A percentile compares a stretch with the other conserved stretches of the same genome.
phyloP scores from a whole-genome alignment of 768 basidiomycete species.

The Auricularia sp. region DNA sequence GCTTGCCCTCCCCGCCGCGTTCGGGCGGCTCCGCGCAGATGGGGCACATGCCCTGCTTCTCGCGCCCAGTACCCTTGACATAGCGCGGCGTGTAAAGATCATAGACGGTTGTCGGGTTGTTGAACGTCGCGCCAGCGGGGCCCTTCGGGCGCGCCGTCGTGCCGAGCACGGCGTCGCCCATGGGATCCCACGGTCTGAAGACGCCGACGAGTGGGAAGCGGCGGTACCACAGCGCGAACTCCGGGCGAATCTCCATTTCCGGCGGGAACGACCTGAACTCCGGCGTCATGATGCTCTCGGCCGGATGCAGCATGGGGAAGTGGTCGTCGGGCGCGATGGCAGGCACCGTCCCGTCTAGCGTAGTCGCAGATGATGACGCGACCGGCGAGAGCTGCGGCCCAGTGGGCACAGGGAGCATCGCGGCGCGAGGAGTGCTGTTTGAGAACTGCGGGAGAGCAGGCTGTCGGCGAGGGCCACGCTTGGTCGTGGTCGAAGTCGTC shows the following conservation, averaged over 20 bases:
- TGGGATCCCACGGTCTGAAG: slow-evolving; percentile 28
- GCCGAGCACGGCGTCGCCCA: slow-evolving; percentile 6
- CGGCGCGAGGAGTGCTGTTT: neutral
- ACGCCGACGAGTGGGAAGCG: slow-evolving; percentile 59
- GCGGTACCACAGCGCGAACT: slow-evolving; percentile 57
- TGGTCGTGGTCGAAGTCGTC: neutral
- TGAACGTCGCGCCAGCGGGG: slow-evolving; percentile 34
- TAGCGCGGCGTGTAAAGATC: slow-evolving; percentile 77
- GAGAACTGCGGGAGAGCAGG: neutral
- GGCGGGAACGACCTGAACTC: slow-evolving; percentile 39
- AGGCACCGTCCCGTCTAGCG: neutral
- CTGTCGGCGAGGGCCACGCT: neutral
- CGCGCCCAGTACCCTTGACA: slow-evolving; percentile 54
- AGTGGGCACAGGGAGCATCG: neutral
- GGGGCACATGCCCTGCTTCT: slow-evolving; percentile 70
- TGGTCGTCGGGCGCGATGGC: neutral
- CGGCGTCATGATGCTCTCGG: neutral
- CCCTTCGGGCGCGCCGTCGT: neutral
- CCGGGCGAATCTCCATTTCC: slow-evolving; percentile 33
- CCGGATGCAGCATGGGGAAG: neutral
- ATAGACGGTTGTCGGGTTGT: slow-evolving; percentile 46
- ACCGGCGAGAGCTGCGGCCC: neutral
- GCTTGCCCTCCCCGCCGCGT: slow-evolving; percentile 56
- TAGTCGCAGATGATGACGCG: neutral
- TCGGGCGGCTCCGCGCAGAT: slow-evolving; percentile 53